Conservation (phyloP, 176 grass and related monocot species). For the Aegilops umbellulata region DNA sequence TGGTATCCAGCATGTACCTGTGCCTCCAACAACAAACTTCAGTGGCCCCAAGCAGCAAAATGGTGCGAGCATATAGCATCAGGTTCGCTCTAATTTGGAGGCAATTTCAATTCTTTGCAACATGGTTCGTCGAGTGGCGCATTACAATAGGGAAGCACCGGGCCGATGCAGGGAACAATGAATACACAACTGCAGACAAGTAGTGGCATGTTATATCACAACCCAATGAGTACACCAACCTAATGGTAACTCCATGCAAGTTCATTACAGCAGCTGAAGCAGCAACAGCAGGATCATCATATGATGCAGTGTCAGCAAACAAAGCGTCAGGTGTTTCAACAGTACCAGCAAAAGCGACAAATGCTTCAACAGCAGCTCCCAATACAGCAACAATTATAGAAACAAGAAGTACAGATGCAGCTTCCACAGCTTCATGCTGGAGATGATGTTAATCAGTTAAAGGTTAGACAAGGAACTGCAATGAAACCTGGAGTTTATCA, state of each 20-base stretch:
- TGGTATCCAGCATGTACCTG: constrained; percentile 59
- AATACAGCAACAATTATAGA: constrained; percentile 56
- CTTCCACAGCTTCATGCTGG: constrained; percentile 59
- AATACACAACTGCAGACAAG: constrained; percentile 50
- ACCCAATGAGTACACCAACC: constrained; percentile 44
- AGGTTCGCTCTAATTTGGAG: constrained; percentile 47
- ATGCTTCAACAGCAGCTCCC: constrained; percentile 50
- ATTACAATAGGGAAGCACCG: constrained; percentile 45
- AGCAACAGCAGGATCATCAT: constrained; percentile 73
- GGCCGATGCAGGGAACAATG: constrained; percentile 41
- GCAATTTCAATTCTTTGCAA: constrained; percentile 68
- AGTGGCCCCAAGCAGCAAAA: constrained; percentile 58
- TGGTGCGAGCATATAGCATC: constrained; percentile 51
- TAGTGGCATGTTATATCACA: constrained; percentile 56
- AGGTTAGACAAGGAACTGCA: constrained; percentile 62
- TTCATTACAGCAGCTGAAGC: constrained; percentile 66
- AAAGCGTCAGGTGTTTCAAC: constrained; percentile 50
- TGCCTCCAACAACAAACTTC: constrained; percentile 57
- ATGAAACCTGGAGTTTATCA: constrained; percentile 82
- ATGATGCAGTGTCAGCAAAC: constrained; percentile 62
- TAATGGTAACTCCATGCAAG: constrained; percentile 52
- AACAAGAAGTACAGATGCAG: constrained; percentile 61
- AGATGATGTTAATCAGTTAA: constrained; percentile 61
- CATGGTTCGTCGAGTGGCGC: constrained; percentile 41
- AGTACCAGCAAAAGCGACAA: constrained; percentile 30